Evolutionary conservation across 2,329 filamentous ascomycete genomes (phyloP).

Genomic region (Monilinia vaccinii-corymbosi): DNA sequence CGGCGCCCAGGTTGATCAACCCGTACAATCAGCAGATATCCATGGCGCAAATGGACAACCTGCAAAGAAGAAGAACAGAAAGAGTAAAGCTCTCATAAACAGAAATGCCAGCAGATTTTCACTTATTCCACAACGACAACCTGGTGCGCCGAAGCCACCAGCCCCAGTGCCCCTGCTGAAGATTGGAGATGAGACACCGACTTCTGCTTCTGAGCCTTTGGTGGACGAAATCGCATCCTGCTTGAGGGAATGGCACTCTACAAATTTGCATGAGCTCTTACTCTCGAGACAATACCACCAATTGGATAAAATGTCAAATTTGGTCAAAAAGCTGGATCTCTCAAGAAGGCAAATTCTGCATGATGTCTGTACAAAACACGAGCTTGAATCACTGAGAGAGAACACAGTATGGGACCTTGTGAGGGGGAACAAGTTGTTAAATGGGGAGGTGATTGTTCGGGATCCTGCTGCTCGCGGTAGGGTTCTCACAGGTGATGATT

Average conservation of each 20-base stretch:
- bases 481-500: slow-evolving; percentile 85
- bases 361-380: slow-evolving; percentile 81
- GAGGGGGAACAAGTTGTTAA: slow-evolving; percentile 86
- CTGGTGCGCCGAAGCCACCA: slow-evolving; percentile 64
- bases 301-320: slow-evolving; percentile 69
- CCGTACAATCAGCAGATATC: not conserved
- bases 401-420: slow-evolving; percentile 95
- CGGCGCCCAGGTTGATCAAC: not conserved
- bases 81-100: slow-evolving; percentile 18
- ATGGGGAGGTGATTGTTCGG: slow-evolving; percentile 87
- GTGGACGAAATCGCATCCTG: slow-evolving; percentile 98
- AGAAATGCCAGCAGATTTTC: slow-evolving; percentile 31
- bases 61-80: slow-evolving; percentile 16
- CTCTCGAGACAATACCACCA: slow-evolving; percentile 72
- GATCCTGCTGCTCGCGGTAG: slow-evolving; percentile 77
- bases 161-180: slow-evolving; percentile 96
- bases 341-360: slow-evolving; percentile 85
- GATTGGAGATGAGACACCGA: slow-evolving; percentile 93
- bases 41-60: slow-evolving; percentile 4
- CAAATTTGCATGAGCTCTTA: slow-evolving; percentile 85
- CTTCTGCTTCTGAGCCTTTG: slow-evolving; percentile 77
- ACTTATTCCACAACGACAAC: slow-evolving; percentile 48
- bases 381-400: slow-evolving; percentile 72
- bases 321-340: slow-evolving; percentile 77
- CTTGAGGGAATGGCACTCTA: slow-evolving; percentile 95